Evolutionary conservation across 352 stramenopile species (phyloP), one percentile per base, ranked within the genome.

Genomic region (Thalassiosira livingstoniorum): DNA sequence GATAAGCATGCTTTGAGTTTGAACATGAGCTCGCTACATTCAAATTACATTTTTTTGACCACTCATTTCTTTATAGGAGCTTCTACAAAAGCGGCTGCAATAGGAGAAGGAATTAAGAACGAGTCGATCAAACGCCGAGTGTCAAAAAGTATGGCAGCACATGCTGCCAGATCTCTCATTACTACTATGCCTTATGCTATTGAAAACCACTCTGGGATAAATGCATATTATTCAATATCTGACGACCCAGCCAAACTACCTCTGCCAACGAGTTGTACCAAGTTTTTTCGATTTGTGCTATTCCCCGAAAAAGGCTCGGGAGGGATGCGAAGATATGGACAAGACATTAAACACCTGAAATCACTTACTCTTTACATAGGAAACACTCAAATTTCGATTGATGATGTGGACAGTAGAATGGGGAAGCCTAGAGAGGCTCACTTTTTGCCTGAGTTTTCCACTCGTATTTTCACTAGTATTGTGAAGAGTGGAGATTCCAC

Each of bases 211-310:
- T 89, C 83, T 51, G 91, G 91, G 21, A 63, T 92, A 10, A 80
- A 82, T 34, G 78, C 83, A 69, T 71, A 67, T 7, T 90, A 90
- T 55, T 90, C 83, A 7, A 86, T 90, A 27, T 83, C 80, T 32
- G 54, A 81, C 53, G 64, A 85, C 39, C 75, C 47, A 51, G 53
- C 58, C 0, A 86, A 45, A 32, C 58, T 72, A 32, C 69, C 55
- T 25, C 60, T 91, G 32, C 69, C 75, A 76, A 83, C 67, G 60
- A 91, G 84, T 43, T 88, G 72, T 25, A 90, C 88, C 39, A 74
- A 91, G 62, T 94, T 93, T 72, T 95, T 95, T 78, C 85, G 83
- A 43, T 95, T 95, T 72, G 80, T 92, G 54, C 82, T 91, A 51
- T 91, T 92, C 65, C 83, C 74, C 39, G 86, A 82, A 35, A 73